phyloP scores from a whole-genome alignment of 192 early-diverging fungal species.

The Gaertneriomyces semiglobifer region DNA sequence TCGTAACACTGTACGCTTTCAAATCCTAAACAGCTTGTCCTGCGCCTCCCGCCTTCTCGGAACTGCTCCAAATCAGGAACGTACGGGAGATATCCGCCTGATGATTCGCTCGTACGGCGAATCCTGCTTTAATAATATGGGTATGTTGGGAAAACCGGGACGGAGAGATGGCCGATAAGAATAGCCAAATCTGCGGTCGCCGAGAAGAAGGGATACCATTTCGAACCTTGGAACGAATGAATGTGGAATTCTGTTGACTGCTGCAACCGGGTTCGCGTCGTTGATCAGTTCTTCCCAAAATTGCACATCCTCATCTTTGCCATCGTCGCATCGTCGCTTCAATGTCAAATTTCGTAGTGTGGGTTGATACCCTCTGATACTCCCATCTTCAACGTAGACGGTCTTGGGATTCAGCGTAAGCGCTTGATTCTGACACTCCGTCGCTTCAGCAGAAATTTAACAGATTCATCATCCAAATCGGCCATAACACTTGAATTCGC shows the following conservation, averaged over 20 bases:
- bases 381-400: constrained; percentile 34
- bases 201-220: constrained; percentile 75
- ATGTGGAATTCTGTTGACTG: constrained; percentile 28
- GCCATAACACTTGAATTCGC: constrained; percentile 7
- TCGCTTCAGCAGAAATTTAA: constrained; percentile 22
- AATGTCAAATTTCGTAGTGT: constrained; percentile 13
- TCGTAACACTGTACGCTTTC: constrained; percentile 91
- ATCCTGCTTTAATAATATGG: constrained; percentile 56
- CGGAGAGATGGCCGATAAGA: constrained; percentile 75
- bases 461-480: constrained; percentile 26
- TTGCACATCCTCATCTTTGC: constrained; percentile 21
- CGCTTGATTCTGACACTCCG: constrained; percentile 32
- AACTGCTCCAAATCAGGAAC: constrained; percentile 82
- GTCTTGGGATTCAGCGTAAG: constrained; percentile 36
- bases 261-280: constrained; percentile 18
- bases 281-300: constrained; percentile 40
- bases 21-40: constrained; percentile 78
- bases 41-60: constrained; percentile 80
- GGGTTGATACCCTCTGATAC: constrained; percentile 14
- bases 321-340: not conserved
- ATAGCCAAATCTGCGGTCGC: constrained; percentile 83
- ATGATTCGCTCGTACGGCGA: constrained; percentile 75
- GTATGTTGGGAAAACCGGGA: constrained; percentile 63
- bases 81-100: constrained; percentile 81
- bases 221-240: constrained; percentile 66